Evolutionary conservation across 139 green algal genomes (phyloP), one percentile per base, ranked within the genome.

Genomic region (Penium margaritaceum): DNA sequence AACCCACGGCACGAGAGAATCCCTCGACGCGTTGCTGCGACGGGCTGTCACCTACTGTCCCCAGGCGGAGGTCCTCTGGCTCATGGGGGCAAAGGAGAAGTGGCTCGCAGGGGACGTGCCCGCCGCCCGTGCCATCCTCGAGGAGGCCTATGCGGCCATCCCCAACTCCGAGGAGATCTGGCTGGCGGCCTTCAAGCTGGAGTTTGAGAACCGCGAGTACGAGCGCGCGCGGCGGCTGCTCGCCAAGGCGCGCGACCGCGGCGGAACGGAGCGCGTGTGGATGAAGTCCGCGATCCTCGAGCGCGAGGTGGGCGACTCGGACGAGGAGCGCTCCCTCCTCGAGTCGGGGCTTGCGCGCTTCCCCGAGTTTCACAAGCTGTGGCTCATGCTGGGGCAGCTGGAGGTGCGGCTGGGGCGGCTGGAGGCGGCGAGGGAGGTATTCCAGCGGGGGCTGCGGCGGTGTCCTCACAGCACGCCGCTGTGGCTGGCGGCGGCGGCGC

Each of bases 111-210:
- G 91, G 30, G 87, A 95, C 61, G 89, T 97, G 7, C 46, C 80
- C 17, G 83, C 71, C 1, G 91, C 91, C 17, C 83, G 91, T 6
- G 39, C 77, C 33, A 89, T 95, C 29, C 86, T 96, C 65, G 75
- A 90, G 55, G 87, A 91, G 51, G 91, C 92, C 0, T 95, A 94
- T 64, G 78, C 80, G 6, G 83, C 87, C 66, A 97, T 96, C 82
- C 90, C 92, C 0, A 88, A 96, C 75, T 90, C 75, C 43, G 91
- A 98, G 79, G 89, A 94, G 65, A 94, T 99, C 75, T 96, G 88
- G 87, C 89, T 99, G 63, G 94, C 94, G 0, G 94, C 94, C 2
- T 97, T 97, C 86, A 98, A 98, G 85, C 86, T 99, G 41, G 94
- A 99, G 83, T 97, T 97, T 77, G 94, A 99, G 74, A 96, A 94